phyloP scores from a whole-genome alignment of 345 rosid species.

The Citrus unshiu region DNA sequence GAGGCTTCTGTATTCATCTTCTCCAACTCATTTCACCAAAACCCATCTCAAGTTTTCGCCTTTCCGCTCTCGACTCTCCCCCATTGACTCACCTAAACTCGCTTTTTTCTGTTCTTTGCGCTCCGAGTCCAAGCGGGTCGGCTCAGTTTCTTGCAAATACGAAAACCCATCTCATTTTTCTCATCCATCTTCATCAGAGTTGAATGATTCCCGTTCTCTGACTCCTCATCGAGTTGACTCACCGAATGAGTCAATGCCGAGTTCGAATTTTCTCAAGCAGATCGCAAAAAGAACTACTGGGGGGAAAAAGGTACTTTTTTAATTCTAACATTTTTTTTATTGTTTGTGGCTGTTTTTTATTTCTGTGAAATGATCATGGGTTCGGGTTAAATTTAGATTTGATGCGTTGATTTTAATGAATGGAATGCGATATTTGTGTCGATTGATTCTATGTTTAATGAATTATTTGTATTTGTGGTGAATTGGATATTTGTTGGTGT shows the following conservation, averaged over 20 bases:
- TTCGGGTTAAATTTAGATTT: background rate
- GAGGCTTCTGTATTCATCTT: conserved; percentile 76
- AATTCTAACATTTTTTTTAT: background rate
- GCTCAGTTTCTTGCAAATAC: conserved; percentile 36
- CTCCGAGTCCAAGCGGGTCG: conserved; percentile 39
- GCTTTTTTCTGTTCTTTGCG: conserved; percentile 20
- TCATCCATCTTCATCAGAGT: conserved; percentile 8
- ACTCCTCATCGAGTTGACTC: conserved; percentile 25
- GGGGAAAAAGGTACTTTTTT: conserved; percentile 48
- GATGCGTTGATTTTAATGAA: background rate
- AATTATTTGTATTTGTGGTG: conserved; percentile 10
- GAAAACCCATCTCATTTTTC: conserved; percentile 21
- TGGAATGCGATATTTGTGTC: background rate
- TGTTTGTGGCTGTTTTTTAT: background rate
- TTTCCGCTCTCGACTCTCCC: conserved; percentile 36
- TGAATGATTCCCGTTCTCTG: conserved; percentile 12
- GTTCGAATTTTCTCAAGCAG: conserved; percentile 28
- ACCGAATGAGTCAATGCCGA: conserved; percentile 28
- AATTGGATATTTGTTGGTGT: background rate
- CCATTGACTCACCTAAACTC: conserved; percentile 36
- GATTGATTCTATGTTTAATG: conserved; percentile 13
- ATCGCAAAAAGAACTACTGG: conserved; percentile 26
- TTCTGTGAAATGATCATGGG: background rate
- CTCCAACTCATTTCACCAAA: conserved; percentile 40
- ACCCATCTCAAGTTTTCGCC: conserved; percentile 28